Evolutionary conservation across 164 flowering plant species (phyloP), one percentile per base, ranked within the genome.

Genomic region (Liquidambar formosana): DNA sequence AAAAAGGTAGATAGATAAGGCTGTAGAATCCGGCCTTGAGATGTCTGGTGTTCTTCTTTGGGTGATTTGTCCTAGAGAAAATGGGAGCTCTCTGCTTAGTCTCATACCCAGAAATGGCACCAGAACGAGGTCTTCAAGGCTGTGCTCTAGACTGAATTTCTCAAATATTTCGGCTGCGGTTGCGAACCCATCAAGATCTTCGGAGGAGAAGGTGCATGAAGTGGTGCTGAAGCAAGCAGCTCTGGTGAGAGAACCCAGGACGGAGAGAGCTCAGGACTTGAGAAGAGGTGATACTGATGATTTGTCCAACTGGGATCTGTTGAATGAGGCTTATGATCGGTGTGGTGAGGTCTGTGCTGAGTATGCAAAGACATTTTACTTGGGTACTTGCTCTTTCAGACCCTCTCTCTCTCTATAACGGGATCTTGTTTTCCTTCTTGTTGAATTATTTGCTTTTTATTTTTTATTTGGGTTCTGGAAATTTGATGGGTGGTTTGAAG

Each of bases 191-290:
- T 22, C 71, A 23, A 73, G 74, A 61, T 77, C 83, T 10, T 77
- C 83, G 1, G 83, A 71, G 65, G 76, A 80, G 70, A 80, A 74
- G 81, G 93, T 90, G 18, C 86, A 90, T 70, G 87, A 89, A 75
- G 96, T 93, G 62, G 96, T 93, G 67, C 66, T 93, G 46, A 93
- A 85, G 76, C 97, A 93, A 68, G 97, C 96, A n/a, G 92, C 97
- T 46, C 69, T 93, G 71, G 89, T 90, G 45, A 80, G 82, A 46
- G 71, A 76, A 70, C 81, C 81, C 23, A 48, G 43, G 67, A 25
- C 27, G 51, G 54, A 46, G 67, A n/a, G 18, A 1, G 5, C n/a
- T 23, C 13, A 44, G 65, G 49, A 33, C 6, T 33, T 33, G 41
- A 33, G 6, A 33, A 33, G 41, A 33, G 41, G 41, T 33, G 41